Conservation (phyloP, 2,329 filamentous ascomycete genomes). For the Colletotrichum phormii region DNA sequence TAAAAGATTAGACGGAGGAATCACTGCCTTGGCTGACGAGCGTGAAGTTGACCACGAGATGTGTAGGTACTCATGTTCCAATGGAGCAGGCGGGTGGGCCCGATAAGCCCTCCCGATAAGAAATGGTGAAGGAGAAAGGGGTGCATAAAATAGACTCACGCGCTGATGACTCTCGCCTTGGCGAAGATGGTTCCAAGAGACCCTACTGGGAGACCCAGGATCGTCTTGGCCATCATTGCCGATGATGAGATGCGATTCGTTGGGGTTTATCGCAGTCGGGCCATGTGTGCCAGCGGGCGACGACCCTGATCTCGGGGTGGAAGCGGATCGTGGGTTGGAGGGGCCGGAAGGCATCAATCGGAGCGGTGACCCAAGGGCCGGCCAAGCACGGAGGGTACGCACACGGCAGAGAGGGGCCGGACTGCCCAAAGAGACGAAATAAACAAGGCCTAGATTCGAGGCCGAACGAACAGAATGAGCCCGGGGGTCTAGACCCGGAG, state of each 20-base stretch:
- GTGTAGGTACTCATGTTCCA: background rate
- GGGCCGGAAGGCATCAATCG: conserved; percentile 36
- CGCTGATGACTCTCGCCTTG: conserved; percentile 33
- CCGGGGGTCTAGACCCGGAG: background rate
- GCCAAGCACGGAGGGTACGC: conserved; percentile 2
- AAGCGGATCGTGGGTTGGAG: conserved; percentile 30
- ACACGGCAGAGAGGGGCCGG: conserved; percentile 5
- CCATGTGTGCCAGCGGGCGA: background rate
- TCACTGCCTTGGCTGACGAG: background rate
- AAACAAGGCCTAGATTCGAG: background rate
- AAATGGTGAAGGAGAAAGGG: background rate
- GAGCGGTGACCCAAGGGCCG: conserved; percentile 21
- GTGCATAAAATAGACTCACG: background rate
- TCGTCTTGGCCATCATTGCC: conserved; percentile 18
- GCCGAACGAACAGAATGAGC: background rate
- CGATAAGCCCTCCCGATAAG: background rate
- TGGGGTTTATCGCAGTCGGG: background rate
- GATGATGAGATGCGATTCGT: background rate
- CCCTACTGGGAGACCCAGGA: background rate
- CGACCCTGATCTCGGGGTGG: conserved; percentile 18
- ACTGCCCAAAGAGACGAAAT: background rate
- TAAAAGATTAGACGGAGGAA: background rate
- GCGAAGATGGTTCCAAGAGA: conserved; percentile 29
- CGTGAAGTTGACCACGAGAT: background rate
- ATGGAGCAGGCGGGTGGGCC: background rate